A percentile compares a stretch with the other conserved stretches of the same genome.
phyloP scores from a whole-genome alignment of 2,329 filamentous ascomycete species.

The Monilinia fructigena region DNA sequence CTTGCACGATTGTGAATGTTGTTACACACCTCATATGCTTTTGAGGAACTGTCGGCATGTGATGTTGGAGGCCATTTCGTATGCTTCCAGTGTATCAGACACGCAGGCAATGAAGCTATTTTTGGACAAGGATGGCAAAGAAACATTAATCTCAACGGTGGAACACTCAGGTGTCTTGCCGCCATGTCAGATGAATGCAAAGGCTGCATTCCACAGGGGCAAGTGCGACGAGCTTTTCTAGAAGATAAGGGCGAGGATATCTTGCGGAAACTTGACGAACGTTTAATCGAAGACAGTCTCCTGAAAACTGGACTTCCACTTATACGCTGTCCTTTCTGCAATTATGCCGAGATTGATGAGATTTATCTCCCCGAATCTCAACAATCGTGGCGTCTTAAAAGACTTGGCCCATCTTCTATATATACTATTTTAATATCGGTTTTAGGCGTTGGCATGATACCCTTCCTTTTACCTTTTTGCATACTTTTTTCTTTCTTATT shows the following conservation, averaged over 20 bases:
- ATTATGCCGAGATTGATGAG: slow-evolving; percentile 85
- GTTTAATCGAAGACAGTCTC: slow-evolving; percentile 74
- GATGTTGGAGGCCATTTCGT: slow-evolving; percentile 67
- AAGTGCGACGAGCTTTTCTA: slow-evolving; percentile 71
- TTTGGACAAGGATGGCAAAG: slow-evolving; percentile 91
- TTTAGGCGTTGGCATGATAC: slow-evolving; percentile 53
- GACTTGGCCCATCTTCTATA: slow-evolving; percentile 44
- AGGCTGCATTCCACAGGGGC: slow-evolving; percentile 67
- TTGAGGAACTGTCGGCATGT: slow-evolving; percentile 72
- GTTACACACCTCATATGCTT: slow-evolving; percentile 67
- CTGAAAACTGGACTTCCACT: slow-evolving; percentile 71
- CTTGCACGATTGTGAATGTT: slow-evolving; percentile 73
- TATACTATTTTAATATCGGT: slow-evolving; percentile 47
- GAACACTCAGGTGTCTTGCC: slow-evolving; percentile 81
- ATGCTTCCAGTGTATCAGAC: slow-evolving; percentile 79
- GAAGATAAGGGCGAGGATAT: slow-evolving; percentile 67
- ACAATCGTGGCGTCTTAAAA: slow-evolving; percentile 56
- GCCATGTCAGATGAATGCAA: slow-evolving; percentile 67
- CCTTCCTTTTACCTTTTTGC: slow-evolving; percentile 55
- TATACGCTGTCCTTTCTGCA: slow-evolving; percentile 84
- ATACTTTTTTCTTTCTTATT: slow-evolving; percentile 49
- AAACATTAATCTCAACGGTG: slow-evolving; percentile 69
- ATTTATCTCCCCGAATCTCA: slow-evolving; percentile 61
- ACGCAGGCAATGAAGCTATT: slow-evolving; percentile 79
- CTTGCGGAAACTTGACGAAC: slow-evolving; percentile 72